phyloP scores from a whole-genome alignment of 2,329 filamentous ascomycete genomes.

The Aspergillus flavus region DNA sequence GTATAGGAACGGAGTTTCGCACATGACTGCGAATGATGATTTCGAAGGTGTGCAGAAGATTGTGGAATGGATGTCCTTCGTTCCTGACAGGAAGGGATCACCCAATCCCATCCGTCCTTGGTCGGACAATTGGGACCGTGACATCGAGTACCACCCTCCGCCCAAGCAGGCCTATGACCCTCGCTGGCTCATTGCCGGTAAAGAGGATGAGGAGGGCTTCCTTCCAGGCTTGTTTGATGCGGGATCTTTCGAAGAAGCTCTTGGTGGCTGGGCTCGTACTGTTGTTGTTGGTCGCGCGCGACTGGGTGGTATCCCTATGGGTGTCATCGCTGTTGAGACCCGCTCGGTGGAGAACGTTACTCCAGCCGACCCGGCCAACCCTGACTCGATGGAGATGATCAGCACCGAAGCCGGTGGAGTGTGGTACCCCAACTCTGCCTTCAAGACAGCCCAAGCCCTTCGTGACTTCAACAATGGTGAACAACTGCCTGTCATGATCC shows the following conservation, averaged over 20 bases:
- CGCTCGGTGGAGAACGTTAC: constrained; percentile 95
- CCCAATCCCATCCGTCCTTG: constrained; percentile 90
- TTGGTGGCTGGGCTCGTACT: constrained; percentile 95
- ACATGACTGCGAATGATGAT: constrained; percentile 97
- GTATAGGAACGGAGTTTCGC: constrained; percentile 99
- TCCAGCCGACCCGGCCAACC: constrained; percentile 95
- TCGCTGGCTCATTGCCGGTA: constrained; percentile 87
- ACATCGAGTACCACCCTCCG: constrained; percentile 77
- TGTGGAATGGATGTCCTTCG: constrained; percentile 95
- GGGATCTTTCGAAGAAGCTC: constrained; percentile 93
- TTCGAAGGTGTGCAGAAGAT: constrained; percentile 98
- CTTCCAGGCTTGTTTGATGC: constrained; percentile 92
- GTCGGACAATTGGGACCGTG: constrained; percentile 87
- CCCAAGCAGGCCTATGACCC: constrained; percentile 89
- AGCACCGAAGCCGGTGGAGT: constrained; percentile 95
- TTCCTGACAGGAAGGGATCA: constrained; percentile 91
- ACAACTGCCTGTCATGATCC: constrained; percentile 97
- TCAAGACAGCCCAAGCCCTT: constrained; percentile 99
- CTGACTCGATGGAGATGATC: constrained; percentile 96
- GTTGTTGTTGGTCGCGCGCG: constrained; percentile 96
- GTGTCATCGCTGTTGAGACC: constrained; percentile 96
- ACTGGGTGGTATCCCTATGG: constrained; percentile 94
- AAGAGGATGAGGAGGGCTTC: constrained; percentile 81
- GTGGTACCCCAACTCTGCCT: constrained; percentile 99
- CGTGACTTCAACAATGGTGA: constrained; percentile 99